phyloP scores from a whole-genome alignment of 116 monocot species.

The Posidonia oceanica region DNA sequence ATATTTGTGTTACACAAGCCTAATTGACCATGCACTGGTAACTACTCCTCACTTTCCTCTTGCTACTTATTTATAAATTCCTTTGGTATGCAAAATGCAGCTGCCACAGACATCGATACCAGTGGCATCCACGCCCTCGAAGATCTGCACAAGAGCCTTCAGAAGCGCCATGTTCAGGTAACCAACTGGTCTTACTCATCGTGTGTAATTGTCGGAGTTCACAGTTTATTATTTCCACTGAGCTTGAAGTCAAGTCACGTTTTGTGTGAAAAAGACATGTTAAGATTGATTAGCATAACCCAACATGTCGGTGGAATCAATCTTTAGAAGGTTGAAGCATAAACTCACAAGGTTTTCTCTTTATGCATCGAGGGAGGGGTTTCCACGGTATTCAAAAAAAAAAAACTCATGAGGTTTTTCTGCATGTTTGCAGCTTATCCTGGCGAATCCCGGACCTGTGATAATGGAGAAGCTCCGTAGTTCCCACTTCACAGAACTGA shows the following conservation, averaged over 20 bases:
- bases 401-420: no score
- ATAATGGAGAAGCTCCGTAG: constrained; percentile 61
- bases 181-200: neutral
- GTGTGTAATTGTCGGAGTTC: no score
- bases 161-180: constrained; percentile 55
- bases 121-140: constrained; percentile 74
- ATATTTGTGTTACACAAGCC: neutral
- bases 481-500: constrained; percentile 35
- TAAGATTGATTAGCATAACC: no score
- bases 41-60: neutral
- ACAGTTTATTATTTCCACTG: no score
- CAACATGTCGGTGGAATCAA: no score
- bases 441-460: constrained; percentile 63
- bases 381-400: no score
- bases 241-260: no score
- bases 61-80: neutral
- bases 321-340: neutral
- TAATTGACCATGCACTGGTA: neutral
- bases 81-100: constrained; percentile 20
- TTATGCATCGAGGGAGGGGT: neutral
- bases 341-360: neutral
- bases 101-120: constrained; percentile 74
- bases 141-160: constrained; percentile 40
- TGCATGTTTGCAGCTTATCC: constrained; percentile 31
- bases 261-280: no score